Conservation (phyloP, 164 flowering plant genomes). For the Liquidambar formosana region DNA sequence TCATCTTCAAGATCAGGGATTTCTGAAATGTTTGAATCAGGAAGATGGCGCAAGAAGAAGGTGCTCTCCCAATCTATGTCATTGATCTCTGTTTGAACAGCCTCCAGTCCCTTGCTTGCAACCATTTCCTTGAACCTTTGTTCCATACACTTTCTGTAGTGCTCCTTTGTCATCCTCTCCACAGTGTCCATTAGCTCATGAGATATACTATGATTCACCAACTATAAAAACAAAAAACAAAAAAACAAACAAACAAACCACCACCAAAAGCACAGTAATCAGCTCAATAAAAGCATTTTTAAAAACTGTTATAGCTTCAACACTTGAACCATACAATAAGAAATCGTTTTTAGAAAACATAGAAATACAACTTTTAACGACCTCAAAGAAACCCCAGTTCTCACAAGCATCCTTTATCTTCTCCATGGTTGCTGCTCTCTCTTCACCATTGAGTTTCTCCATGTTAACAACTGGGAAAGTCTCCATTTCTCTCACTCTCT, state of each 20-base stretch:
- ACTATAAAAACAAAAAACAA: slow-evolving; percentile 27
- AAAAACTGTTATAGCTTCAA: background rate
- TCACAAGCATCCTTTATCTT: slow-evolving; percentile 74
- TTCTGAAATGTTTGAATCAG: slow-evolving; percentile 71
- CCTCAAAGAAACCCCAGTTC: slow-evolving; percentile 96
- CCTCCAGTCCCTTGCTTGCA: slow-evolving; percentile 52
- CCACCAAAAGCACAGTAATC: background rate
- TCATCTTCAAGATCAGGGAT: slow-evolving; percentile 69
- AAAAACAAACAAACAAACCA: background rate
- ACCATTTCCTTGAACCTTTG: slow-evolving; percentile 75
- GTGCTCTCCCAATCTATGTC: slow-evolving; percentile 94
- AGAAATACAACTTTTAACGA: too few relatives aligned
- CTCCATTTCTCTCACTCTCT: slow-evolving; percentile 37
- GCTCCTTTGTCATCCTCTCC: slow-evolving; percentile 77
- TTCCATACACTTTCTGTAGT: slow-evolving; percentile 71
- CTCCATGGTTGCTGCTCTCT: slow-evolving; percentile 59
- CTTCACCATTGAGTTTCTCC: slow-evolving; percentile 63
- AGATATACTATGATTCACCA: slow-evolving; percentile 79
- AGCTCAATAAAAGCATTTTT: background rate
- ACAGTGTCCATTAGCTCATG: slow-evolving; percentile 76
- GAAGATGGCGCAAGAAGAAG: slow-evolving; percentile 82
- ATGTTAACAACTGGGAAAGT: slow-evolving; percentile 70
- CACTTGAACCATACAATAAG: background rate
- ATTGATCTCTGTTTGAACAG: slow-evolving; percentile 45
- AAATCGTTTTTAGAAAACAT: too few relatives aligned